Base-by-base conservation (phyloP, 352 stramenopile genomes). In the Phytophthora megakarya region DNA sequence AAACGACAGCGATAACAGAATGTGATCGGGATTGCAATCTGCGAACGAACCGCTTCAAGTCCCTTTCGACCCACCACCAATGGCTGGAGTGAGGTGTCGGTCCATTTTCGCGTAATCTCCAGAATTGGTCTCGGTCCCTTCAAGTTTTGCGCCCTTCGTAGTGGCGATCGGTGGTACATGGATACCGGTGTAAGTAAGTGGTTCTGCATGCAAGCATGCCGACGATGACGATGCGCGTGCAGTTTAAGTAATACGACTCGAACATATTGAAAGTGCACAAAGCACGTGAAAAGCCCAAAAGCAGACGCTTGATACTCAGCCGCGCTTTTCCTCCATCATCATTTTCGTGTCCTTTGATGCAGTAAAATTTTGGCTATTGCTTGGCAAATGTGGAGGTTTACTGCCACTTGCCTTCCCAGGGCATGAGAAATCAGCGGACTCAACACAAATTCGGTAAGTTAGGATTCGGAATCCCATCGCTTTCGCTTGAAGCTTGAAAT, bases 171-270 rank as follows among this genome's bases (percentile, higher is more conserved):
- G 56, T 40, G 49, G 26, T 32, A 32, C 26, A 32, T 32, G 26
- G 5, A 32, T 72, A 65, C 54, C 30, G 28, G 48, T 55, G 47
- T 58, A 54, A 57, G 23, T 12, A 28, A 40, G 55, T 69, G 45
- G 44, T 35, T 18, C 25, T 61, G 64, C 49, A 72, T 64, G 64
- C 43, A 46, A 58, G 63, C 64, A 72, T 65, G 44, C 57, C 26
- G 50, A 9, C n/a, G 64, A 72, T 72, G 58, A 72, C 64, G 64
- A 63, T n/a, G 25, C 30, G 42, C 1, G 3, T 6, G 11, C 7
- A 28, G 64, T 48, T 68, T 65, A 51, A 62, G 57, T 72, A 72
- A 70, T 61, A 56, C 33, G 26, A 10, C 8, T 30, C 32, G 30
- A 35, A 35, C 30, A 35, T 15, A 2, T 35, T 35, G 30, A 35